Conservation (phyloP, 1,284 basidiomycete genomes). For the Cronartium ribicola region DNA sequence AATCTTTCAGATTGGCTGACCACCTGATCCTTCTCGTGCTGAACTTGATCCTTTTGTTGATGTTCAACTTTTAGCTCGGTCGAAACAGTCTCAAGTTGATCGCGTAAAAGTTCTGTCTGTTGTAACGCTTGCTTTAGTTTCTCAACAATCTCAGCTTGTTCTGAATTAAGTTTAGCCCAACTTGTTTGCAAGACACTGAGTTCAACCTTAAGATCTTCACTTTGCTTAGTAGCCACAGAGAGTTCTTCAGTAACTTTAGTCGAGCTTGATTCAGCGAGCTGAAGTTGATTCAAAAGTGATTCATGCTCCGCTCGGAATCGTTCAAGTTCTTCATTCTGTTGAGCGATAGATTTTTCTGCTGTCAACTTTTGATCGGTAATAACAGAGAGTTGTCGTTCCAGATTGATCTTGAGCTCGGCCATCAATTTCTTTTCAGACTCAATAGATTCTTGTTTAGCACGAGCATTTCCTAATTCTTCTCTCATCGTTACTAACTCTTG, state of each 20-base stretch:
- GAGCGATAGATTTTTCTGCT: background rate
- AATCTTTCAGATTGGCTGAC: background rate
- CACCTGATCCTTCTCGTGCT: background rate
- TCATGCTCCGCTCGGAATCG: background rate
- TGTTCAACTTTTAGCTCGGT: constrained; percentile 8
- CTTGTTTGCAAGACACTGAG: constrained; percentile 1
- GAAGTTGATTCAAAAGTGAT: constrained; percentile 24
- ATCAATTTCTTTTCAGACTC: background rate
- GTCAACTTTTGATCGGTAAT: background rate
- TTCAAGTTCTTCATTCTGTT: background rate
- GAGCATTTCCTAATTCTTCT: constrained; percentile 22
- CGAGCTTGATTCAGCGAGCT: constrained; percentile 13
- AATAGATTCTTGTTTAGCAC: constrained; percentile 9
- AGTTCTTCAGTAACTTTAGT: constrained; percentile 13
- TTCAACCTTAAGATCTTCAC: constrained; percentile 15
- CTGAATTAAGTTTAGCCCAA: constrained; percentile 2
- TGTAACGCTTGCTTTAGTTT: background rate
- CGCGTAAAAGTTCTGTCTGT: constrained; percentile 6
- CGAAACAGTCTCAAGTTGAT: constrained; percentile 23
- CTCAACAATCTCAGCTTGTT: constrained; percentile 14
- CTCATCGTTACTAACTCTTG: constrained; percentile 14
- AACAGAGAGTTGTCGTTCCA: background rate
- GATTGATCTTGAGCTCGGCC: constrained; percentile 8
- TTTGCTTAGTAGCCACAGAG: background rate
- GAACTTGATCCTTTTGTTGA: background rate